Base-by-base conservation (phyloP, 164 flowering plant genomes). In the Echeveria elegans region DNA sequence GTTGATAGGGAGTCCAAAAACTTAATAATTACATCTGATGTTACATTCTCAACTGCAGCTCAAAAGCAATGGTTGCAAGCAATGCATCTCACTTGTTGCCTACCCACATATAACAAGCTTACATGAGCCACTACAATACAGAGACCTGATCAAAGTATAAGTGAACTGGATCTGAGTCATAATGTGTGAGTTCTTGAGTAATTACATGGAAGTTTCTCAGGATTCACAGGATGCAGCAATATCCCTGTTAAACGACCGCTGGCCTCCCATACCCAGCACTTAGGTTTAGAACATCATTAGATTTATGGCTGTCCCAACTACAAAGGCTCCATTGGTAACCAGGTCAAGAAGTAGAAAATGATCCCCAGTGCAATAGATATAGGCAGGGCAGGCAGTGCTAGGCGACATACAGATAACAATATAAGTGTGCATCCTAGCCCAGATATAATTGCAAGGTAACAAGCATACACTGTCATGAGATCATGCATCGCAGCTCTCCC, bases 401-500 rank as follows among this genome's bases (percentile, higher is more conserved):
- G 82, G 12, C 73, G 90, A 73, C 77, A 84, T 63, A 93, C 83
- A 21, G 96, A 83, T 74, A 93, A 70, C 81, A 93, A 72, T 63
- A 93, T 87, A 24, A 93, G 86, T 8, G 97, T 93, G 86, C 92
- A 87, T 10, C 88, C 97, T 63, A 93, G 89, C 50, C 98, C 97
- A 15, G 92, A 86, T 73, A 93, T 84, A 67, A 93, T 90, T 2
- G 91, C 98, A 72, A 93, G 90, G 76, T 93, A 93, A 81, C 97
- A 93, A 30, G 97, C 97, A 81, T 90, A 93, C 9, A 93, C 92
- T 14, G 98, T 93, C 95, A 89, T 87, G 28, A 93, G 81, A 83
- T 93, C 98, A 81, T 89, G 90, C 97, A 90, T 84, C 63, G 98
- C 92, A 70, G 98, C 98, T 74, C 98, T 87, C 45, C 97, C 98